These are phyloP conservation scores for Pythium guiyangense DNA, from an alignment of 352 stramenopile genomes.

Conservation along the genomic window DNA sequence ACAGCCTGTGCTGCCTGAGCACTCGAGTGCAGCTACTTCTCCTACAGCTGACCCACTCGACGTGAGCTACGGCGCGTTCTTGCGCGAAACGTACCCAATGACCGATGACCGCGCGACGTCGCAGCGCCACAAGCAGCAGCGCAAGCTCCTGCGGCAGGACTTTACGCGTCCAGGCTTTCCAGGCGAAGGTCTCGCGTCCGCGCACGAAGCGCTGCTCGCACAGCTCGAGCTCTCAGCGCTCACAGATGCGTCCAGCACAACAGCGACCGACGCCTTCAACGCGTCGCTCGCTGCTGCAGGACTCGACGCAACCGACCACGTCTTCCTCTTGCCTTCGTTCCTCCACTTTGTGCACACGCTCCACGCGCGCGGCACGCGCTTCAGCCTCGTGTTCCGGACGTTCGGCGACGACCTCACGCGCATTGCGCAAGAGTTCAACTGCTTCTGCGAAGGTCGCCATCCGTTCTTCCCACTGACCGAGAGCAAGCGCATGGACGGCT, in stretches of 20 bases:
- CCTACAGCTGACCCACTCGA: background rate
- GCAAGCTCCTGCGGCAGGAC: conserved; percentile 54
- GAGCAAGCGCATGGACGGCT: conserved; percentile 51
- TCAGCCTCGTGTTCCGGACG: conserved; percentile 78
- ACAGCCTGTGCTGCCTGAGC: conserved; percentile 18
- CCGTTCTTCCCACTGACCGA: conserved; percentile 37
- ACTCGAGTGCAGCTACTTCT: background rate
- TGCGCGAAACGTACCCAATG: conserved; percentile 60
- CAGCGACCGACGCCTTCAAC: background rate
- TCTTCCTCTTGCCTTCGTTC: conserved; percentile 68
- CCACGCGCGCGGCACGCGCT: conserved; percentile 34
- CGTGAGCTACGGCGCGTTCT: conserved; percentile 59
- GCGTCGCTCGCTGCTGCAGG: conserved; percentile 16
- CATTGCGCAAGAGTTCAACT: conserved; percentile 75
- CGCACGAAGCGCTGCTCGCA: conserved; percentile 43
- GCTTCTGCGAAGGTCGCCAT: conserved; percentile 63
- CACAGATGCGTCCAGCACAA: background rate
- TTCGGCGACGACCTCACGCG: conserved; percentile 64
- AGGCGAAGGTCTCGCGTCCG: conserved; percentile 35
- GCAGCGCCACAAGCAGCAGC: conserved; percentile 59
- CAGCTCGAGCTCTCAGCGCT: conserved; percentile 34
- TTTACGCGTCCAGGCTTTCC: conserved; percentile 51
- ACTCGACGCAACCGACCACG: conserved; percentile 38
- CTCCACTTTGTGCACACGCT: conserved; percentile 52
- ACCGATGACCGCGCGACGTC: conserved; percentile 32